Conservation (phyloP, 2,329 filamentous ascomycete genomes). For the Zymoseptoria pseudotritici region DNA sequence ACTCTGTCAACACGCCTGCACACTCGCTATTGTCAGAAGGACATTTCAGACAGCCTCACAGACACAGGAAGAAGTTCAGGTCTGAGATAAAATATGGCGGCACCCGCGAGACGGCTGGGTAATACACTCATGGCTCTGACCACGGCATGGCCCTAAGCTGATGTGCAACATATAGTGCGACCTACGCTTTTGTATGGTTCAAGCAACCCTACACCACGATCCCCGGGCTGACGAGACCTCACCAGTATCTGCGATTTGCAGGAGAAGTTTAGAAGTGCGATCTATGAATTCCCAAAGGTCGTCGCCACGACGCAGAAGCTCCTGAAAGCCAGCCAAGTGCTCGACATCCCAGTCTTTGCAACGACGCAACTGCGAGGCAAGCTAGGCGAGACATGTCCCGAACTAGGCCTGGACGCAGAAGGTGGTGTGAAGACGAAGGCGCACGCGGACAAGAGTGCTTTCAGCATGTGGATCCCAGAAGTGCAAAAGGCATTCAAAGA, state of each 20-base stretch:
- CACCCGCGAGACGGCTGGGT: slow-evolving; percentile 18
- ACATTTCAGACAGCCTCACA: neutral
- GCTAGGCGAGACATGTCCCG: slow-evolving; percentile 70
- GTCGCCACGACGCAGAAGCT: slow-evolving; percentile 47
- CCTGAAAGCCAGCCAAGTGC: slow-evolving; percentile 41
- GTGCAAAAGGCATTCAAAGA: slow-evolving; percentile 44
- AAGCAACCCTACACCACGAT: neutral
- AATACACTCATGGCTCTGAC: slow-evolving; percentile 2
- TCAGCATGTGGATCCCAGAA: slow-evolving; percentile 76
- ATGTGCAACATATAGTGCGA: slow-evolving; percentile 1
- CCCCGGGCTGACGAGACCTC: slow-evolving; percentile 6
- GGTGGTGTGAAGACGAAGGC: slow-evolving; percentile 47
- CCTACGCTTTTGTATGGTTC: slow-evolving; percentile 15
- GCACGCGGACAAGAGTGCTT: slow-evolving; percentile 76
- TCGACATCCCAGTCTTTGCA: slow-evolving; percentile 70
- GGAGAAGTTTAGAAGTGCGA: slow-evolving; percentile 79
- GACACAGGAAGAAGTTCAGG: no score
- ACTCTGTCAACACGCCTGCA: neutral
- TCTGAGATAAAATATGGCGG: slow-evolving; percentile 4
- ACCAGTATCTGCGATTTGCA: slow-evolving; percentile 85
- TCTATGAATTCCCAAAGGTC: slow-evolving; percentile 77
- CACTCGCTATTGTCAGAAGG: neutral
- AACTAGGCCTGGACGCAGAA: slow-evolving; percentile 51
- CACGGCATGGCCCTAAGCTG: slow-evolving; percentile 1
- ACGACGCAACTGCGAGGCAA: slow-evolving; percentile 78